Conservation (phyloP, 441 rosid genomes). For the Erysimum pusillum region DNA sequence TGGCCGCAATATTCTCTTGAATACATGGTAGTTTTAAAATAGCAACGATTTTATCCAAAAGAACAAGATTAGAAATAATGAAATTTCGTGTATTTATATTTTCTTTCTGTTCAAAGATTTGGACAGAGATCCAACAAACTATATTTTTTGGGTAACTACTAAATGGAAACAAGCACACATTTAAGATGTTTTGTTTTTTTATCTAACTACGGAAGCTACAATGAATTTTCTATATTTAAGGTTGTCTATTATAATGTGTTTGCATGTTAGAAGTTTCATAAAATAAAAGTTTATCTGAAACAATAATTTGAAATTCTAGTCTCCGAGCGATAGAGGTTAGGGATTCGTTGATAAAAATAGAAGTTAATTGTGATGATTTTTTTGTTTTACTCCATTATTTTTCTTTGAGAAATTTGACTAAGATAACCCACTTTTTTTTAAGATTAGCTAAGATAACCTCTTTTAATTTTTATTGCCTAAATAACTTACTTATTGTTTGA, state of each 20-base stretch:
- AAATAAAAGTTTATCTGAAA: neutral
- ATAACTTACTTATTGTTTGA: no score
- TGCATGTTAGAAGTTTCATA: neutral
- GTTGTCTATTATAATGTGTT: no score
- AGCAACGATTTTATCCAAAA: conserved; percentile 9
- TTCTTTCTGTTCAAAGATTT: neutral
- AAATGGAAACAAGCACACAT: neutral
- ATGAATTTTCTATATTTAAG: neutral
- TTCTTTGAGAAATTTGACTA: no score
- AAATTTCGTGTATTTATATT: neutral
- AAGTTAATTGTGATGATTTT: neutral
- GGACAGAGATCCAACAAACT: neutral
- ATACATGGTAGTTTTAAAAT: neutral
- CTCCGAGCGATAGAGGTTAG: no score
- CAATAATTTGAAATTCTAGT: neutral
- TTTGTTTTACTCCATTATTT: no score
- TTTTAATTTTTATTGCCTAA: no score
- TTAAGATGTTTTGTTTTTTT: neutral
- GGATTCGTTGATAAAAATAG: no score
- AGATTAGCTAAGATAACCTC: no score
- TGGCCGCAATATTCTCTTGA: conserved; percentile 17
- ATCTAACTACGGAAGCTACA: neutral
- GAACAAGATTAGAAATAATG: neutral
- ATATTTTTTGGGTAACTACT: neutral
- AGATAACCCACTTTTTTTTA: no score